Percentiles rank a stretch among this genome's conserved stretches.
Evolutionary conservation across 805 yeast genomes (phyloP).

Genomic region (Hanseniaspora vineae): DNA sequence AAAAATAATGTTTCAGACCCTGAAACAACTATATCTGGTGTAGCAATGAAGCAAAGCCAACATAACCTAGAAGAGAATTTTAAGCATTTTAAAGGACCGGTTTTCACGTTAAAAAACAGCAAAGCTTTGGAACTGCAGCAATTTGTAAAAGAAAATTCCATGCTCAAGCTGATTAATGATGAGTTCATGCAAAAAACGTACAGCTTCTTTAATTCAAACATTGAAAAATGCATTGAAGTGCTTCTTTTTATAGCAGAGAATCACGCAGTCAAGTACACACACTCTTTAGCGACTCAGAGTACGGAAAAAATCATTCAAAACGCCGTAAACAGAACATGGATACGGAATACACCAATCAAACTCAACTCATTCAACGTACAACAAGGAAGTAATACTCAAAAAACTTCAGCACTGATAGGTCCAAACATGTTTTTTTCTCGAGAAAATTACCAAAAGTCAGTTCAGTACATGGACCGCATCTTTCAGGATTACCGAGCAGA

Average conservation of each 20-base stretch:
- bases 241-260: background rate
- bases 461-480: slow-evolving; percentile 9
- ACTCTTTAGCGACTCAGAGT: background rate
- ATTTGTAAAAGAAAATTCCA: slow-evolving; percentile 23
- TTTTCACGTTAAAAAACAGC: slow-evolving; percentile 3
- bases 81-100: background rate
- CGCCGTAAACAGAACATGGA: background rate
- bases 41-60: no score
- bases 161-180: slow-evolving; percentile 25
- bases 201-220: slow-evolving; percentile 32
- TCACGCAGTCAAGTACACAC: background rate
- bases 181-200: slow-evolving; percentile 29
- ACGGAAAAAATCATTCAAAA: background rate
- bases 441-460: slow-evolving; percentile 8
- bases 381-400: no score
- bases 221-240: slow-evolving; percentile 5
- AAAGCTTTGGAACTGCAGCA: slow-evolving; percentile 26
- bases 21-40: no score
- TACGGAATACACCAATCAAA: no score
- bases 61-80: background rate
- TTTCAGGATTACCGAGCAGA: slow-evolving; percentile 28
- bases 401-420: background rate
- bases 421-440: slow-evolving; percentile 5
- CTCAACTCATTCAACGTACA: no score
- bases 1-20: background rate